These are phyloP conservation scores for Chlamydomonas reinhardtii DNA, from an alignment of 163 green algal species.

Conservation along the genomic window DNA sequence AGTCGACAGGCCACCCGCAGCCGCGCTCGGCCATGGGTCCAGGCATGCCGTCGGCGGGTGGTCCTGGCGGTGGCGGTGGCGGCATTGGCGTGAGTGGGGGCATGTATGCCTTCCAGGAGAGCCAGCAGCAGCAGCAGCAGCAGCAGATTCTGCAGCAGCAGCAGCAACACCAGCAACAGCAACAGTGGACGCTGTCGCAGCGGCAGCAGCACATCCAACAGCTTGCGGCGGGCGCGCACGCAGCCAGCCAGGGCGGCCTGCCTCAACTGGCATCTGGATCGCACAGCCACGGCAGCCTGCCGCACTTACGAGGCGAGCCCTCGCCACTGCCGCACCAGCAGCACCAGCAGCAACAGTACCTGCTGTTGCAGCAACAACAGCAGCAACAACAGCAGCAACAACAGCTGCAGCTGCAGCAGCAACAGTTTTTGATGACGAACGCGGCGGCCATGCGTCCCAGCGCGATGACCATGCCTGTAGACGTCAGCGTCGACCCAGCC, in stretches of 20 bases:
- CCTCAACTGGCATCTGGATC: too few species aligned
- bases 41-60: too few species aligned
- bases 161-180: neutral
- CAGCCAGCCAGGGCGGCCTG: neutral
- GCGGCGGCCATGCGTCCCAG: too few species aligned
- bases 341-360: neutral
- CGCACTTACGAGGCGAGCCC: too few species aligned
- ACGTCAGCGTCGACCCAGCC: too few species aligned
- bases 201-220: constrained; percentile 6
- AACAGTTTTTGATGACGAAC: neutral
- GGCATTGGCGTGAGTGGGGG: too few species aligned
- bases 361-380: neutral
- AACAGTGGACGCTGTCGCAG: neutral
- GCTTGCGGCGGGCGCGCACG: neutral
- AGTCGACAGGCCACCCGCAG: too few species aligned
- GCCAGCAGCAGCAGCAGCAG: neutral
- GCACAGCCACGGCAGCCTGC: too few species aligned
- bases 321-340: neutral
- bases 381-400: neutral
- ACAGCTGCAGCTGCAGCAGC: neutral
- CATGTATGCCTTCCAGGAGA: neutral
- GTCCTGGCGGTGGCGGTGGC: too few species aligned
- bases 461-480: too few species aligned
- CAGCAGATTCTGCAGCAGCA: neutral
- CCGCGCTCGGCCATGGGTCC: too few species aligned